These are phyloP conservation scores for Escallonia herrerae DNA, from an alignment of 129 eudicot species.

Conservation along the genomic window DNA sequence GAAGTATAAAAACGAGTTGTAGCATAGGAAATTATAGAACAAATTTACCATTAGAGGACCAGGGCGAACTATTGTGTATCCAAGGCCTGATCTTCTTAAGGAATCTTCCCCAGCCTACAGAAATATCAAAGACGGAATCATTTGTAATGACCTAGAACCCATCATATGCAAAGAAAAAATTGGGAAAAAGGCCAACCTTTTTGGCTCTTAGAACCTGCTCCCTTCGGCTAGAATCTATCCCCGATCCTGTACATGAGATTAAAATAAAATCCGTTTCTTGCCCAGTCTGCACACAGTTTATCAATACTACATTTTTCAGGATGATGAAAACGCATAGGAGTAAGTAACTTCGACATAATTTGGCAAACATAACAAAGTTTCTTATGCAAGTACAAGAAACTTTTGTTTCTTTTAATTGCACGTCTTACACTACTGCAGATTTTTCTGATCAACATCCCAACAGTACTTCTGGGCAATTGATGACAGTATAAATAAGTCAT, in stretches of 20 bases:
- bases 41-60: constrained; percentile 79
- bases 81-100: constrained; percentile 86
- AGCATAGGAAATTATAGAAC: too few relatives aligned
- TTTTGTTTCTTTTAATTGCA: too few relatives aligned
- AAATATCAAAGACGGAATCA: constrained; percentile 4
- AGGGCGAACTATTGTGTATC: constrained; percentile 93
- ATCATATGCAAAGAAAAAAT: neutral
- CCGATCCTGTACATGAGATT: constrained; percentile 97
- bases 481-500: too few relatives aligned
- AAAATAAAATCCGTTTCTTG: constrained; percentile 96
- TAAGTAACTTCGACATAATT: neutral
- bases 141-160: neutral
- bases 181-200: constrained; percentile 40
- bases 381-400: too few relatives aligned
- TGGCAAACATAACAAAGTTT: neutral
- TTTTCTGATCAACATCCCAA: too few relatives aligned
- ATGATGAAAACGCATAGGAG: neutral
- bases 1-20: too few relatives aligned
- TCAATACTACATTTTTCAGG: neutral
- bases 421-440: too few relatives aligned
- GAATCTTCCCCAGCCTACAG: constrained; percentile 93
- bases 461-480: too few relatives aligned
- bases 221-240: constrained; percentile 72
- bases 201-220: constrained; percentile 92
- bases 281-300: constrained; percentile 66